These are phyloP conservation scores for Lotmaria passim DNA, from an alignment of 208 protist species.

Conservation along the genomic window DNA sequence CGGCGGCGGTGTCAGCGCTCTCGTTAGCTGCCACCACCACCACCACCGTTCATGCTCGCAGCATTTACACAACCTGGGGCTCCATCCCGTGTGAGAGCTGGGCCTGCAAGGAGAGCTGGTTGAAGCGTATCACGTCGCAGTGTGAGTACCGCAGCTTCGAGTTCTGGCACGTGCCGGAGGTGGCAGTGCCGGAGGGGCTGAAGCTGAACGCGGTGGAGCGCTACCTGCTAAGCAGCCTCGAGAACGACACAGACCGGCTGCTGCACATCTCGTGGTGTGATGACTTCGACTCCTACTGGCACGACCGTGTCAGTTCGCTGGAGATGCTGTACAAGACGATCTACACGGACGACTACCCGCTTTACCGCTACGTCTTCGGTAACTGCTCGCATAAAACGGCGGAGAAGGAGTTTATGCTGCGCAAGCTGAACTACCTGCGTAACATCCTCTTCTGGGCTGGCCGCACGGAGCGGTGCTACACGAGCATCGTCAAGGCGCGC, in stretches of 20 bases:
- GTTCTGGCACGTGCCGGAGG: slow-evolving; percentile 85
- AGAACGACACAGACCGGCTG: slow-evolving; percentile 85
- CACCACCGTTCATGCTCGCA: slow-evolving; percentile 34
- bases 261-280: slow-evolving; percentile 82
- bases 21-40: slow-evolving; percentile 24
- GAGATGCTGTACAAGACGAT: slow-evolving; percentile 70
- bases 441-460: slow-evolving; percentile 80
- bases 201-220: slow-evolving; percentile 65
- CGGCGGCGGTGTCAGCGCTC: slow-evolving; percentile 14
- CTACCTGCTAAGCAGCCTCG: slow-evolving; percentile 85
- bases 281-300: slow-evolving; percentile 92
- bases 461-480: slow-evolving; percentile 78
- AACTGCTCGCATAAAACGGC: slow-evolving; percentile 72
- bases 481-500: slow-evolving; percentile 78
- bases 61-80: slow-evolving; percentile 87
- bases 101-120: slow-evolving; percentile 69
- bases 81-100: slow-evolving; percentile 65
- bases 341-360: slow-evolving; percentile 60
- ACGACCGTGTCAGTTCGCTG: slow-evolving; percentile 81
- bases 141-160: slow-evolving; percentile 86
- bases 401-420: slow-evolving; percentile 70
- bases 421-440: slow-evolving; percentile 87
- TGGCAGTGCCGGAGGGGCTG: slow-evolving; percentile 45
- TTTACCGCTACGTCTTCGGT: slow-evolving; percentile 80
- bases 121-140: slow-evolving; percentile 78